Evolutionary conservation across 2,329 filamentous ascomycete genomes (phyloP).

Genomic region (Parafenestella ontariensis): DNA sequence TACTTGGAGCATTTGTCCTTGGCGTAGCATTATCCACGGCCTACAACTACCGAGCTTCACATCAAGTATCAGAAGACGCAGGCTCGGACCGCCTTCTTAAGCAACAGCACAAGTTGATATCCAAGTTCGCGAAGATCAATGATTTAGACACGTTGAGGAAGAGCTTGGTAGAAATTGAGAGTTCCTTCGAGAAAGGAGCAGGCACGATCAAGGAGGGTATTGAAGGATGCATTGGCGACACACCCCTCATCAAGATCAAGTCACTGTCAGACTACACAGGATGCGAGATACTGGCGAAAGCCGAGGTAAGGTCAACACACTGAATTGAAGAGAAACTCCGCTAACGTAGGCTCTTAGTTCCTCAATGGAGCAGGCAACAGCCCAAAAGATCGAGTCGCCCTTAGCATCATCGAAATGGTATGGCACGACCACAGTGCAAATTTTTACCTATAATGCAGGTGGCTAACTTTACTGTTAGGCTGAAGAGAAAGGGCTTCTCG

Average conservation of each 20-base stretch:
- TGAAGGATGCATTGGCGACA: slow-evolving; percentile 91
- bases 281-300: slow-evolving; percentile 89
- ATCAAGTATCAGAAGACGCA: slow-evolving; percentile 21
- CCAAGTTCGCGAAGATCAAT: slow-evolving; percentile 31
- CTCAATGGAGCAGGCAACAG: slow-evolving; percentile 93
- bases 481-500: slow-evolving; percentile 77
- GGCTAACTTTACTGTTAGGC: slow-evolving; percentile 58
- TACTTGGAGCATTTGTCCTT: slow-evolving; percentile 76
- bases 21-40: slow-evolving; percentile 71
- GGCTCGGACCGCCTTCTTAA: slow-evolving; percentile 22
- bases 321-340: neutral
- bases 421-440: neutral
- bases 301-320: slow-evolving; percentile 64
- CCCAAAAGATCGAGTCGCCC: slow-evolving; percentile 92
- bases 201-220: slow-evolving; percentile 74
- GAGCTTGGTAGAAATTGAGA: slow-evolving; percentile 26
- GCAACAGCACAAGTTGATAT: slow-evolving; percentile 28
- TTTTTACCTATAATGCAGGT: neutral
- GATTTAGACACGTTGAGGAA: slow-evolving; percentile 35
- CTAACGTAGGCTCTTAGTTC: slow-evolving; percentile 59
- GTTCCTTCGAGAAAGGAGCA: slow-evolving; percentile 14
- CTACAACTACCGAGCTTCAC: slow-evolving; percentile 18
- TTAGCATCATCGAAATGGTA: slow-evolving; percentile 80
- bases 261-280: slow-evolving; percentile 87
- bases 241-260: slow-evolving; percentile 84